A percentile compares a stretch with the other conserved stretches of the same genome.
These are phyloP conservation scores for Cucurbitaria berberidis DNA, from an alignment of 2,329 filamentous ascomycete species.

Conservation along the genomic window DNA sequence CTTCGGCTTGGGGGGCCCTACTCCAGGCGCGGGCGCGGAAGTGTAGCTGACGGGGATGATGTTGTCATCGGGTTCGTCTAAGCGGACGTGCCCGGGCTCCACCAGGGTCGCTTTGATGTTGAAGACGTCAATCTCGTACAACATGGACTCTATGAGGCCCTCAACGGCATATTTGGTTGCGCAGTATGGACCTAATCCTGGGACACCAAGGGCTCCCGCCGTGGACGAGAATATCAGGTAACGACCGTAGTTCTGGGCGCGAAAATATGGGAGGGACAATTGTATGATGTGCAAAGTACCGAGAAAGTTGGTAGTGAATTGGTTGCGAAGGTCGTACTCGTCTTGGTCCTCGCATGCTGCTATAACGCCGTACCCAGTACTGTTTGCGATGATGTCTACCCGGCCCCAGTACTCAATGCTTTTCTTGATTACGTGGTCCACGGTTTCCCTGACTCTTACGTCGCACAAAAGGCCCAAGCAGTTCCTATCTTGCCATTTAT, in stretches of 20 bases:
- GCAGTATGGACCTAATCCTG: constrained; percentile 91
- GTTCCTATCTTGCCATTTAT: constrained; percentile 67
- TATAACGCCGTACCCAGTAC: constrained; percentile 93
- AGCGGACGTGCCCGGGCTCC: constrained; percentile 84
- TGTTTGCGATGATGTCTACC: constrained; percentile 87
- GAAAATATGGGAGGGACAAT: constrained; percentile 84
- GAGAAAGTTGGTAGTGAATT: constrained; percentile 98
- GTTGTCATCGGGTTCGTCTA: constrained; percentile 75
- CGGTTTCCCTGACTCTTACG: constrained; percentile 80
- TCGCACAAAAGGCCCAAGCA: constrained; percentile 88
- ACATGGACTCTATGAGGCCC: constrained; percentile 92
- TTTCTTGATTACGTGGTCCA: constrained; percentile 71
- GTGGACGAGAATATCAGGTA: constrained; percentile 97
- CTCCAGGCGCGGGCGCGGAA: constrained; percentile 41
- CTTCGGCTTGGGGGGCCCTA: constrained; percentile 60
- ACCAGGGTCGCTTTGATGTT: constrained; percentile 94
- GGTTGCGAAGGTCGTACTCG: constrained; percentile 90
- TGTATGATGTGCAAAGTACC: constrained; percentile 94
- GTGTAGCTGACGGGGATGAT: constrained; percentile 23
- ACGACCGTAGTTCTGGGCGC: constrained; percentile 73
- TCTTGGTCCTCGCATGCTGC: constrained; percentile 97
- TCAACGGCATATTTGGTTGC: constrained; percentile 98
- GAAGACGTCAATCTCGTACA: constrained; percentile 91
- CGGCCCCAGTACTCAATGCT: constrained; percentile 77
- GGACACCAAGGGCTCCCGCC: constrained; percentile 88